Conservation (phyloP, 139 green algal species). For the Asterochloris sp. region DNA sequence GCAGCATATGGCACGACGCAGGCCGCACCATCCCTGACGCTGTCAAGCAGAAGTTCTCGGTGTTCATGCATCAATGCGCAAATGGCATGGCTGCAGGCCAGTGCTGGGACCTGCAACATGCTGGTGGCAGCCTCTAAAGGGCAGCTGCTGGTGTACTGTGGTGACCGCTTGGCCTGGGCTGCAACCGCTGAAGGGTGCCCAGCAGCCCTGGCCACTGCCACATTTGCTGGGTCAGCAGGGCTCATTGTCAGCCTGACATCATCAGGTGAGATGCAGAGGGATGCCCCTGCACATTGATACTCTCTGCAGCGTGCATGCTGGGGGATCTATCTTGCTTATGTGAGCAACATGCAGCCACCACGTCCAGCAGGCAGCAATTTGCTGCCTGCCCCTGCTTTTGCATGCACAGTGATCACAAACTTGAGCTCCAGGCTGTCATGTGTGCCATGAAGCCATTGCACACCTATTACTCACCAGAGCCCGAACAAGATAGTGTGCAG, state of each 20-base stretch:
- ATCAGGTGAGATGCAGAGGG: no score
- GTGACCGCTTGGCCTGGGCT: slow-evolving; percentile 2
- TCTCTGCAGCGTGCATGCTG: not conserved
- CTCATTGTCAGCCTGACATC: not conserved
- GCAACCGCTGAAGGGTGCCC: slow-evolving; percentile 5
- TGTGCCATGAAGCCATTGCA: no score
- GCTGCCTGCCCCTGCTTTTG: no score
- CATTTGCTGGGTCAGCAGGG: slow-evolving; percentile 4
- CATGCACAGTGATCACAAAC: no score
- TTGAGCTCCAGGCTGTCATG: no score
- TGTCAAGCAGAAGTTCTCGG: no score
- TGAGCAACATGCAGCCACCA: not conserved
- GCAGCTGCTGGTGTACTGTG: slow-evolving; percentile 10
- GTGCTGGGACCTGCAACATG: not conserved
- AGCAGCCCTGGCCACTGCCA: not conserved
- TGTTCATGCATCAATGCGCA: not conserved
- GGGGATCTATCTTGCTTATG: not conserved
- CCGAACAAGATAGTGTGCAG: no score
- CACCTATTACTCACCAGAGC: no score
- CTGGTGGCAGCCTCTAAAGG: slow-evolving; percentile 5
- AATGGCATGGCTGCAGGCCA: slow-evolving; percentile 5
- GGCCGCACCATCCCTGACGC: no score
- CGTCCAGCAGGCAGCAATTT: no score
- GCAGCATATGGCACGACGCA: no score
- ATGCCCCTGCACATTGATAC: not conserved